Base-by-base conservation (phyloP, 2,329 filamentous ascomycete species). In the Hymenoscyphus scutula region DNA sequence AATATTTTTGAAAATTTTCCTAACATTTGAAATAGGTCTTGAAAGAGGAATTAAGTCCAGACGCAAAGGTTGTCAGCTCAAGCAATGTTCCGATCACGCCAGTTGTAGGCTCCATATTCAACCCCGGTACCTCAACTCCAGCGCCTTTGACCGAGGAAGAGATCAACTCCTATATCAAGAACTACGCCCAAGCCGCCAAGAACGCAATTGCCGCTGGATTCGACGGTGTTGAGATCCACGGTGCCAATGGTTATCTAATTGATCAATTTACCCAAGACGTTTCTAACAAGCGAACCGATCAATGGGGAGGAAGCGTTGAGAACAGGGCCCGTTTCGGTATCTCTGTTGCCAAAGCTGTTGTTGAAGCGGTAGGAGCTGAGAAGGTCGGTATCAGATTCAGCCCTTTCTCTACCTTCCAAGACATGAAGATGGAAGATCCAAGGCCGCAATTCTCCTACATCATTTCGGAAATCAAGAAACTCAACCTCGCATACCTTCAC, bases 361-460 rank as follows among this genome's bases (percentile, higher is more conserved):
- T 76, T 0, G 74, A 76, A 0, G 80, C 82, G 0, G 74, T 84
- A 15, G 86, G 86, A 0, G 71, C 80, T 0, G 80, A 86, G 1
- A 77, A 77, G 13, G 78, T 81, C 1, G 84, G 79, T 0, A 81
- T 89, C 32, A 81, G 87, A 1, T 73, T 90, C 1, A 83, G 79
- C 6, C 88, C 88, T 0, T 89, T 80, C 76, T 83, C 80, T 57
- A 74, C 75, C 0, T 89, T 86, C 75, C 84, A 89, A 64, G 81
- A 80, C 34, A 87, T 90, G 86, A 76, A 76, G 34, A 88, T 89
- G 84, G 67, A 73, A 0, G 79, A 90, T 53, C 86, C 87, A 0
- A 70, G 84, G 8, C 83, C 86, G 0, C 86, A 90, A 64, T 91
- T 89, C 70, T 76, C 76, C 0, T 78, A 90, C 68, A 71, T 89